Evolutionary conservation across 2,329 filamentous ascomycete species (phyloP).

Genomic region (Diplocarpon mali): DNA sequence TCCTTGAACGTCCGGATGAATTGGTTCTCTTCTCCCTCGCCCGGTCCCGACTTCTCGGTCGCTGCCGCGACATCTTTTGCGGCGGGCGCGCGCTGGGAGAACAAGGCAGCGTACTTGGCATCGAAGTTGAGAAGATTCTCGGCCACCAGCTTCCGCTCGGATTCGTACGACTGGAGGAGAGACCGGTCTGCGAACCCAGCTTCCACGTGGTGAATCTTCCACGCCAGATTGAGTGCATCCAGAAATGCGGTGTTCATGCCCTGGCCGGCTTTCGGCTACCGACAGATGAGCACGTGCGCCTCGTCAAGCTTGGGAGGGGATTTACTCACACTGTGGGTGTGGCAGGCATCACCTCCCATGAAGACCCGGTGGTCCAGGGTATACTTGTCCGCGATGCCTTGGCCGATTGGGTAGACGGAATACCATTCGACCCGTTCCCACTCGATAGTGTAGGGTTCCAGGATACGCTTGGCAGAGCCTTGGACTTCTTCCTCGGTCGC

Average conservation of each 20-base stretch:
- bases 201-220: slow-evolving; percentile 92
- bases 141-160: slow-evolving; percentile 73
- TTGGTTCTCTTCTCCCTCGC: slow-evolving; percentile 49
- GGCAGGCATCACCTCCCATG: slow-evolving; percentile 66
- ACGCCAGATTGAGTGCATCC: slow-evolving; percentile 80
- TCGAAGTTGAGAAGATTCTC: slow-evolving; percentile 80
- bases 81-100: slow-evolving; percentile 67
- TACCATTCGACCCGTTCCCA: slow-evolving; percentile 64
- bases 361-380: slow-evolving; percentile 61
- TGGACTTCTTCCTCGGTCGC: slow-evolving; percentile 55
- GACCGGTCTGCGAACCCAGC: slow-evolving; percentile 65
- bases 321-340: slow-evolving; percentile 58
- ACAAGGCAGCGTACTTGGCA: slow-evolving; percentile 79
- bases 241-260: slow-evolving; percentile 74
- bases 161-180: slow-evolving; percentile 75
- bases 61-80: slow-evolving; percentile 63
- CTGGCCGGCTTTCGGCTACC: slow-evolving; percentile 65
- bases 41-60: slow-evolving; percentile 29
- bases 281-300: slow-evolving; percentile 39
- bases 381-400: slow-evolving; percentile 59
- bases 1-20: slow-evolving; percentile 89
- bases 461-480: slow-evolving; percentile 50
- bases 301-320: slow-evolving; percentile 29
- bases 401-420: slow-evolving; percentile 66
- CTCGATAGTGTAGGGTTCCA: slow-evolving; percentile 55